Conservation (phyloP, 192 early-diverging fungal species). For the Coemansia sp. region DNA sequence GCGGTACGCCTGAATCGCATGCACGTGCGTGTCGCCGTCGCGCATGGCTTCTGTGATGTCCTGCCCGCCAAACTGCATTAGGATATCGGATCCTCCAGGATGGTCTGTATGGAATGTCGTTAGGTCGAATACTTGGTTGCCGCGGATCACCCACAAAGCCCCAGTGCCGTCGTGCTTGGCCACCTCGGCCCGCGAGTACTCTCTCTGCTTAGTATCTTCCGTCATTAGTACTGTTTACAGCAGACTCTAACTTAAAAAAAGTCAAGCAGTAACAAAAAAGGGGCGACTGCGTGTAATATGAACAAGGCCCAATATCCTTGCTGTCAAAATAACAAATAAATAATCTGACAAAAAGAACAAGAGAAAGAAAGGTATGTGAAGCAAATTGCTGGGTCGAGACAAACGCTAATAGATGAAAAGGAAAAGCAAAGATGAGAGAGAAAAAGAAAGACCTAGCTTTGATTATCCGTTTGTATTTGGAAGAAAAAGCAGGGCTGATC, state of each 20-base stretch:
- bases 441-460: conserved; percentile 4
- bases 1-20: conserved; percentile 84
- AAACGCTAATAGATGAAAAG: background rate
- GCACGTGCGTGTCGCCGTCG: conserved; percentile 72
- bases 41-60: conserved; percentile 81
- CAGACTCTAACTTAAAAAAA: background rate
- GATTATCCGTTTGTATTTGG: conserved; percentile 2
- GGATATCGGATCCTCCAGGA: conserved; percentile 88
- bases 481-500: conserved; percentile 8
- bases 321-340: background rate
- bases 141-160: conserved; percentile 81
- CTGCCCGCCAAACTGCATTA: conserved; percentile 84
- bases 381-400: conserved; percentile 3
- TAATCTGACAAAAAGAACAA: background rate
- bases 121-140: conserved; percentile 85
- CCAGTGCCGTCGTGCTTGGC: conserved; percentile 66
- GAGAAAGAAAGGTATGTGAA: background rate
- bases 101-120: conserved; percentile 87
- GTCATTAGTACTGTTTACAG: background rate
- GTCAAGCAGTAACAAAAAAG: background rate
- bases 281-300: background rate
- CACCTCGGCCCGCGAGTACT: conserved; percentile 69
- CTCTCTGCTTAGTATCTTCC: conserved; percentile 35
- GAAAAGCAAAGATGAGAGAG: background rate
- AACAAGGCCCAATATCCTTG: background rate